Evolutionary conservation across 805 yeast genomes (phyloP), one percentile per base, ranked within the genome.

Genomic region (Starmerella tilneyi): DNA sequence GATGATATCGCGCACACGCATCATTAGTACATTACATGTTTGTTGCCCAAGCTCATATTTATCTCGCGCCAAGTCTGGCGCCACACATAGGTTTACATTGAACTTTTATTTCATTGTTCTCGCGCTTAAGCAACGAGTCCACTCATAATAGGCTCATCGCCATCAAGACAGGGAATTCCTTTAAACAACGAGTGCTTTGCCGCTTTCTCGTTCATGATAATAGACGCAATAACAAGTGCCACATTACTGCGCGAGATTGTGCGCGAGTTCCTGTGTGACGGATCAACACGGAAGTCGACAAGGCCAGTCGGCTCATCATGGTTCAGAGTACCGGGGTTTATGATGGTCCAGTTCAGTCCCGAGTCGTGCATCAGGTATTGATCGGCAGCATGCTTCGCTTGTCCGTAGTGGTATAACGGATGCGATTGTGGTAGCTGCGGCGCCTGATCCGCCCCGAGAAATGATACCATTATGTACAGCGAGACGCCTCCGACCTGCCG

Each of bases 351-450:
- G 51, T 75, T 73, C 51, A 72, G 63, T 2, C 61, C 58, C 9
- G 68, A 57, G 22, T 61, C 58, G 6, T 34, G 6, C 45, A 69
- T 68, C 43, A 70, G 52, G 36, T 63, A 65, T 35, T 66, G 58
- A 56, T 78, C 84, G 4, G 83, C 81, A 44, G 75, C 74, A 54
- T 72, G 72, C 60, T 78, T 78, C 12, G 81, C 78, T 46, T 75
- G 74, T 52, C 69, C 78, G 61, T 78, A 78, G 22, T 71, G 59
- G 45, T 70, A 59, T 33, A 73, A 54, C 7, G 68, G 54, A 11
- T 66, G 55, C 22, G 61, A 57, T 52, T 63, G 64, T 68, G 73
- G 69, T 45, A 64, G 62, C 5, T 63, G 69, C 27, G 80, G 66
- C 44, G 72, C 67, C n/a, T 69, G 20, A 20, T 22, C 70, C 1